phyloP scores from a whole-genome alignment of 2,329 filamentous ascomycete genomes.

The Macroventuria anomochaeta region DNA sequence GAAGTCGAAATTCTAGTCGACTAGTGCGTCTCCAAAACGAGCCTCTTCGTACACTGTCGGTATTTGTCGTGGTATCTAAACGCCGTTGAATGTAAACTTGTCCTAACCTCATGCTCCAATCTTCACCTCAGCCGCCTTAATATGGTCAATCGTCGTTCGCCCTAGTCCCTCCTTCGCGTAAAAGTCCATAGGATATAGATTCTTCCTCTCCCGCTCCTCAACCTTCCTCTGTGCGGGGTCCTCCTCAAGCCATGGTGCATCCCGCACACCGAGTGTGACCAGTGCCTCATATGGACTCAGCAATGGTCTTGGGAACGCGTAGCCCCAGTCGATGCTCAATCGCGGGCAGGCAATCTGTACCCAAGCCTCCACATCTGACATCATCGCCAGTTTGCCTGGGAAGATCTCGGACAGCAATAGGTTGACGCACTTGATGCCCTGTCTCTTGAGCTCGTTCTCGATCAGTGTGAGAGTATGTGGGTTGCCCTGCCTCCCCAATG shows the following conservation, averaged over 20 bases:
- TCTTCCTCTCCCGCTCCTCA: conserved; percentile 55
- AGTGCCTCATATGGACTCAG: conserved; percentile 95
- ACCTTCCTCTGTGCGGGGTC: conserved; percentile 28
- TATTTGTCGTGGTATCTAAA: neutral
- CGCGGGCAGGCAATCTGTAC: conserved; percentile 98
- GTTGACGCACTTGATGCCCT: conserved; percentile 82
- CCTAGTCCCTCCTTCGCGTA: conserved; percentile 92
- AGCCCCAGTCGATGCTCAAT: conserved; percentile 98
- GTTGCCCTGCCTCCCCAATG: conserved; percentile 92
- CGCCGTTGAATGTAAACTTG: neutral
- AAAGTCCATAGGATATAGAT: conserved; percentile 96
- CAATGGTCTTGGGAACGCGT: conserved; percentile 87
- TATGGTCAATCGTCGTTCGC: conserved; percentile 64
- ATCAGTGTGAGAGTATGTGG: conserved; percentile 89
- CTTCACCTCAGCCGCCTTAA: conserved; percentile 30
- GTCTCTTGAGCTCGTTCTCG: conserved; percentile 73
- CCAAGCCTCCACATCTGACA: conserved; percentile 95
- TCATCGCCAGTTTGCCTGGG: conserved; percentile 90
- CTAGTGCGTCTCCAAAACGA: no score
- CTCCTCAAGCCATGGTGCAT: conserved; percentile 66
- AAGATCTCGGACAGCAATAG: conserved; percentile 94
- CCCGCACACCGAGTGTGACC: conserved; percentile 79
- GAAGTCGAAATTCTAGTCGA: no score
- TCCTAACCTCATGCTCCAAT: conserved; percentile 3
- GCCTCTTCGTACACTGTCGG: neutral